These are phyloP conservation scores for Boechera retrofracta DNA, from an alignment of 345 rosid species.

Conservation along the genomic window DNA sequence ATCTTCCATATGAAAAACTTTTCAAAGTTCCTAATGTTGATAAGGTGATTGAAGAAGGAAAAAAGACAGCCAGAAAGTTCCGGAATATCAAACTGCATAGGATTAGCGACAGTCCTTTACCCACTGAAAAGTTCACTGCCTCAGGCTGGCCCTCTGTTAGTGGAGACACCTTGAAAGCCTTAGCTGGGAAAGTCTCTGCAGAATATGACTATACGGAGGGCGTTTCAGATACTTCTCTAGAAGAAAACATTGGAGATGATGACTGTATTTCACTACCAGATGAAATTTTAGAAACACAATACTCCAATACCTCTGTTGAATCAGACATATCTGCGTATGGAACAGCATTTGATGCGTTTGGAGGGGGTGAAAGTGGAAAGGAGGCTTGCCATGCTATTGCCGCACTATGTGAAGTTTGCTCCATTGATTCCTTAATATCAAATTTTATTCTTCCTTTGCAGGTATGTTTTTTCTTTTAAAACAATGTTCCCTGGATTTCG, in stretches of 20 bases:
- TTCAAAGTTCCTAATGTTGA: slow-evolving; percentile 80
- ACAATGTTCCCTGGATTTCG: not conserved
- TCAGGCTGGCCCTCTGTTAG: slow-evolving; percentile 91
- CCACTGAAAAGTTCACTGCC: slow-evolving; percentile 73
- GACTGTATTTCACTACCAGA: slow-evolving; percentile 28
- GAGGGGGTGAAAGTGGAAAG: slow-evolving; percentile 60
- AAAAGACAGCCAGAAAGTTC: slow-evolving; percentile 70
- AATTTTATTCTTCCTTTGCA: slow-evolving; percentile 96
- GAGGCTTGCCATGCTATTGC: slow-evolving; percentile 95
- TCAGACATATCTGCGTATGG: slow-evolving; percentile 62
- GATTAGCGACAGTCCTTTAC: slow-evolving; percentile 55
- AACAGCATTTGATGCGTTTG: slow-evolving; percentile 60
- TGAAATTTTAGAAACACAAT: slow-evolving; percentile 40
- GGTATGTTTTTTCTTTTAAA: slow-evolving; percentile 52
- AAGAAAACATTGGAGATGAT: slow-evolving; percentile 45
- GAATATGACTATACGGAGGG: slow-evolving; percentile 56
- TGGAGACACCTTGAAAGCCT: slow-evolving; percentile 75
- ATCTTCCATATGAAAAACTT: slow-evolving; percentile 55
- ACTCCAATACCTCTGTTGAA: slow-evolving; percentile 38
- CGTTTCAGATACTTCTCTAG: slow-evolving; percentile 44
- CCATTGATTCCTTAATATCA: slow-evolving; percentile 90
- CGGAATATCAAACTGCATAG: slow-evolving; percentile 64
- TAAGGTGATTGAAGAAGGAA: slow-evolving; percentile 85
- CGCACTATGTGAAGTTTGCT: slow-evolving; percentile 87
- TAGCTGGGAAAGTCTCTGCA: slow-evolving; percentile 82